Evolutionary conservation across 2,329 filamentous ascomycete genomes (phyloP).

Genomic region (Pyrenophora tritici-repentis): DNA sequence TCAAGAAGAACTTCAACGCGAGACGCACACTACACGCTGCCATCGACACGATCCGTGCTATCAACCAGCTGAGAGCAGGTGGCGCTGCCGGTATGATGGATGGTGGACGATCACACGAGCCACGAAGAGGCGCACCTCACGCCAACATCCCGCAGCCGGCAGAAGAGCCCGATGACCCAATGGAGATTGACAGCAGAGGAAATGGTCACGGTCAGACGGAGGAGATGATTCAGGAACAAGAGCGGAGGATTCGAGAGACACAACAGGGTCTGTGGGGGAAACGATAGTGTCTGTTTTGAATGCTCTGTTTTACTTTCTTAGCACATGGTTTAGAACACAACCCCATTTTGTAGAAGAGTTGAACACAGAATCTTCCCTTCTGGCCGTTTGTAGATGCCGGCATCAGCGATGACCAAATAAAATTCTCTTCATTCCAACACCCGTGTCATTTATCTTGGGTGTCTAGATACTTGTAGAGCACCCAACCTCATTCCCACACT

Average conservation of each 20-base stretch:
- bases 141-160: constrained; percentile 43
- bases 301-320: background rate
- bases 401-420: background rate
- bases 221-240: constrained; percentile 65
- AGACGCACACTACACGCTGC: constrained; percentile 68
- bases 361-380: background rate
- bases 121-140: constrained; percentile 46
- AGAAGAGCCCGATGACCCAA: constrained; percentile 44
- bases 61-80: constrained; percentile 68
- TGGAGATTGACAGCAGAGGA: constrained; percentile 60
- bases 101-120: constrained; percentile 62
- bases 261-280: constrained; percentile 61
- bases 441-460: too few relatives aligned
- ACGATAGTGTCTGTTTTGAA: constrained; percentile 18
- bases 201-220: constrained; percentile 66
- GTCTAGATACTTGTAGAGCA: too few relatives aligned
- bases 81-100: constrained; percentile 65
- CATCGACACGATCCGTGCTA: constrained; percentile 70
- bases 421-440: too few relatives aligned
- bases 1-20: constrained; percentile 74
- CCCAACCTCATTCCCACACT: too few relatives aligned
- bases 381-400: background rate
- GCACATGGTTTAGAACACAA: constrained; percentile 1
- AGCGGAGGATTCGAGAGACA: constrained; percentile 63
- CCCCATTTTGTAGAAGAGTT: background rate